A percentile compares a stretch with the other conserved stretches of the same genome.
These are phyloP conservation scores for Entomortierella parvispora DNA, from an alignment of 192 early-diverging fungal species.

Conservation along the genomic window DNA sequence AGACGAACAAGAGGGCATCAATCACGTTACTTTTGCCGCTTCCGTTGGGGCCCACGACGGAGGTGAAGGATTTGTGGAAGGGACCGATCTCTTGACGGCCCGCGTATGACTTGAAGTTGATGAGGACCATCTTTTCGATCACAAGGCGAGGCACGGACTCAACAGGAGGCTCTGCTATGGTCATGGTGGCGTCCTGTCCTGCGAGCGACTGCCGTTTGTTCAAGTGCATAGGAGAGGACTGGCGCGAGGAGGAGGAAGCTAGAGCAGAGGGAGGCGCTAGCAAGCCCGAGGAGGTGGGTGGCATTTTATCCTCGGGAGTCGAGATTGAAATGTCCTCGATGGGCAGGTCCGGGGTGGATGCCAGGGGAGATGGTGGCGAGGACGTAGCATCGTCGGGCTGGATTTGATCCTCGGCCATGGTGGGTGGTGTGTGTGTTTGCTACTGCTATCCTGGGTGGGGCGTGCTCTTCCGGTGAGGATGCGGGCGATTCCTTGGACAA, in stretches of 20 bases:
- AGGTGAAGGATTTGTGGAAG: constrained; percentile 90
- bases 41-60: constrained; percentile 96
- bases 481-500: too few species aligned
- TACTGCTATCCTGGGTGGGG: background rate
- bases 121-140: constrained; percentile 80
- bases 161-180: constrained; percentile 17
- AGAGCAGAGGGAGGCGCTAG: constrained; percentile 7
- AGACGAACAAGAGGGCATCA: constrained; percentile 96
- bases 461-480: background rate
- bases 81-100: constrained; percentile 93
- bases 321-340: background rate
- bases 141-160: constrained; percentile 52
- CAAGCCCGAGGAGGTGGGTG: background rate
- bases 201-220: constrained; percentile 23
- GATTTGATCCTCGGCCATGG: constrained; percentile 5
- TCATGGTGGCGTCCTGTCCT: background rate
- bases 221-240: constrained; percentile 1
- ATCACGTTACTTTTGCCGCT: constrained; percentile 99
- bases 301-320: background rate
- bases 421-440: background rate
- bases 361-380: constrained; percentile 2
- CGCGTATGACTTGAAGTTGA: constrained; percentile 97
- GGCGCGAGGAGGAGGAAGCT: constrained; percentile 12
- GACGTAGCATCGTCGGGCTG: background rate
- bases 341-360: background rate